Conservation (phyloP, 2,329 filamentous ascomycete species). For the Bipolaris oryzae region DNA sequence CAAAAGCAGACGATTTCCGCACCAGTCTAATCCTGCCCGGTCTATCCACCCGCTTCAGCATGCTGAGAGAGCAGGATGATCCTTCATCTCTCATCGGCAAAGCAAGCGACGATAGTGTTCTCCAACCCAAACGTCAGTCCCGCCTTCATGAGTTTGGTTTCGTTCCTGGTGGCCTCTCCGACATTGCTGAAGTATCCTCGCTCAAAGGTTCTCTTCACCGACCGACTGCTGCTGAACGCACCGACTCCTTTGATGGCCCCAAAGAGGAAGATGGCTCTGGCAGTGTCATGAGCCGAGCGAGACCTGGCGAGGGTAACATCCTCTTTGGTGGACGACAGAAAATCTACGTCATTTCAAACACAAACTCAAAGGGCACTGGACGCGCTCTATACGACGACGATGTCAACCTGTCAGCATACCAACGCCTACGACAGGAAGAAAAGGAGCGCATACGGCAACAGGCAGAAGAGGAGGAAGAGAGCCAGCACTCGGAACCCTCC, state of each 20-base stretch:
- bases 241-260: conserved; percentile 68
- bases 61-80: conserved; percentile 94
- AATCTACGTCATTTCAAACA: conserved; percentile 79
- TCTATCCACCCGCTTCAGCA: conserved; percentile 92
- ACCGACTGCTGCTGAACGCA: conserved; percentile 65
- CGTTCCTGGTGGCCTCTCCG: conserved; percentile 65
- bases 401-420: conserved; percentile 80
- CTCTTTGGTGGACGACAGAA: conserved; percentile 96
- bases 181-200: conserved; percentile 92
- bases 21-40: conserved; percentile 97
- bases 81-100: conserved; percentile 88
- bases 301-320: conserved; percentile 87
- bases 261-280: conserved; percentile 71
- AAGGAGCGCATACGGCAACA: conserved; percentile 51
- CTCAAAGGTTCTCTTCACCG: conserved; percentile 61
- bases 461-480: conserved; percentile 48
- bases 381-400: conserved; percentile 86
- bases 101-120: conserved; percentile 91
- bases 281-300: conserved; percentile 82
- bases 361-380: conserved; percentile 54
- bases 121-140: conserved; percentile 82
- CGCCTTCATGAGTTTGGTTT: conserved; percentile 75
- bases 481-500: conserved; percentile 53
- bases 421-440: conserved; percentile 68
- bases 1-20: conserved; percentile 85